Evolutionary conservation across 169 alveolate species (phyloP).

Genomic region (Eimeria necatrix): DNA sequence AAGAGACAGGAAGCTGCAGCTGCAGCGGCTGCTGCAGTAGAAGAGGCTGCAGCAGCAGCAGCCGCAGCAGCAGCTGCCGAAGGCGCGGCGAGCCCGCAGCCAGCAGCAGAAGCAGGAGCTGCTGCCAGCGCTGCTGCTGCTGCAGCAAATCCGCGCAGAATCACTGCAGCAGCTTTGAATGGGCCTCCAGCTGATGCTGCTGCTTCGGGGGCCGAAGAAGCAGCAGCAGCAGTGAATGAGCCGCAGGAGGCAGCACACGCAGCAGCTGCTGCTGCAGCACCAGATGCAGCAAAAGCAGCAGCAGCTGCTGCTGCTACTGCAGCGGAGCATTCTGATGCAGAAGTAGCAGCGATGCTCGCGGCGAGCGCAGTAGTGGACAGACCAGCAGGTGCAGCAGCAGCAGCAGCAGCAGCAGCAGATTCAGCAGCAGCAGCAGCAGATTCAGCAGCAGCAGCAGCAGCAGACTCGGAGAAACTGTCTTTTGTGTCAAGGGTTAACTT

Average conservation of each 20-base stretch:
- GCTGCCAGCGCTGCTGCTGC: neutral
- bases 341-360: too few relatives aligned
- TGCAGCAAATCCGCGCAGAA: neutral
- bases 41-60: neutral
- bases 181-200: neutral
- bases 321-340: neutral
- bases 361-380: too few relatives aligned
- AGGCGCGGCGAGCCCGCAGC: neutral
- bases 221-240: neutral
- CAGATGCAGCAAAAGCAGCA: neutral
- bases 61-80: slow-evolving; percentile 12
- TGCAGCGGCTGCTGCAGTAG: slow-evolving; percentile 38
- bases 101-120: neutral
- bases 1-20: neutral
- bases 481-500: too few relatives aligned
- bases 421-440: neutral
- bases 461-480: too few relatives aligned
- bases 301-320: neutral
- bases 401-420: neutral
- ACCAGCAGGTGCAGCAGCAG: neutral
- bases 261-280: neutral
- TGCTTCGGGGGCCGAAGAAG: neutral
- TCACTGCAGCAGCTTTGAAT: neutral
- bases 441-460: neutral
- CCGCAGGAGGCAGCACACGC: neutral